A percentile compares a stretch with the other conserved stretches of the same genome.
Conservation (phyloP, 768 basidiomycete species). For the Leccinellum luteum region DNA sequence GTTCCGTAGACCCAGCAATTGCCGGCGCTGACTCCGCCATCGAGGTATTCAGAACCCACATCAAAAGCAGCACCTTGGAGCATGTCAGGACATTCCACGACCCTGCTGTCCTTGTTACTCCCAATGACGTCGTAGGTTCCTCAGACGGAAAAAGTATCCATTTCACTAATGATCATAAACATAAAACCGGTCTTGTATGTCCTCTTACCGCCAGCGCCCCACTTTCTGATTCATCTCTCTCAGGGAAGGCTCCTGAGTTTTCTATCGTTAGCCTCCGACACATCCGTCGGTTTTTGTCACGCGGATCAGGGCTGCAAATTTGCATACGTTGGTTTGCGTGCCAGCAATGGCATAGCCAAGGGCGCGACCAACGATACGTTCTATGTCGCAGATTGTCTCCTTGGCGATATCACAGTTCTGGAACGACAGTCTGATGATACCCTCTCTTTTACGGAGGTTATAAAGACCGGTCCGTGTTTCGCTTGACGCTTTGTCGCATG, state of each 20-base stretch:
- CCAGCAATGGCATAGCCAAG: conserved; percentile 61
- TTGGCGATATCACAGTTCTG: conserved; percentile 49
- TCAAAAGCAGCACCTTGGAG: conserved; percentile 42
- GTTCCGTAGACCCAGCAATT: conserved; percentile 33
- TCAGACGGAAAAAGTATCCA: conserved; percentile 62
- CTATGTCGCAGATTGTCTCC: conserved; percentile 52
- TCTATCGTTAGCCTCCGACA: conserved; percentile 34
- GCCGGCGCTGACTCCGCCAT: conserved; percentile 71
- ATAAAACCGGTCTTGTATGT: conserved; percentile 55
- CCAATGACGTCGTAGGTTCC: conserved; percentile 71
- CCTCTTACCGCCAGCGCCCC: neutral
- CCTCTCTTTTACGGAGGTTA: conserved; percentile 50
- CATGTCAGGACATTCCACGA: conserved; percentile 60
- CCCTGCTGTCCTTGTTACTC: conserved; percentile 49
- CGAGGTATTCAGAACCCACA: conserved; percentile 61
- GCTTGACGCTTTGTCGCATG: neutral
- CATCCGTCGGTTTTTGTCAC: conserved; percentile 67
- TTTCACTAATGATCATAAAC: conserved; percentile 66
- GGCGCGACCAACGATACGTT: conserved; percentile 54
- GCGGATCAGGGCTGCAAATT: conserved; percentile 57
- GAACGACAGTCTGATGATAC: conserved; percentile 59
- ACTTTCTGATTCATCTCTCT: neutral
- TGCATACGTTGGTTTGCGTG: conserved; percentile 48
- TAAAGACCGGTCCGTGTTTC: conserved; percentile 47
- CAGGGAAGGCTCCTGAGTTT: conserved; percentile 25